A percentile compares a stretch with the other conserved stretches of the same genome.
Conservation (phyloP, 306 rosid species). For the barrel medic (Medicago truncatula) region MtrunA17r5.0-ANR NC_053046.1:40399501-40400000, state of each 20-base stretch:
- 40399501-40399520: slow-evolving; percentile 3
- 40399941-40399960: background rate
- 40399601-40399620: background rate
- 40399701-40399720: background rate
- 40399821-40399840: background rate
- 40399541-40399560: background rate
- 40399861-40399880: background rate
- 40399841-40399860: background rate
- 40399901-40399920: background rate
- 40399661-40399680: background rate
- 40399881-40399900: background rate
- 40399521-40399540: slow-evolving; percentile 9
- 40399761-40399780: background rate
- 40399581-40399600: background rate
- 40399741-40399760: background rate
- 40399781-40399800: slow-evolving; percentile 1
- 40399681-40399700: slow-evolving; percentile 11
- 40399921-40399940: background rate
- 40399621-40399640: background rate
- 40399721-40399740: background rate
- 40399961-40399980: background rate
- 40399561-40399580: background rate
- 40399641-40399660: slow-evolving; percentile 5
- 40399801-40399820: background rate
- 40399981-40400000: slow-evolving; percentile 13